Conservation (phyloP, 2,329 filamentous ascomycete species). For the Colletotrichum sp. region DNA sequence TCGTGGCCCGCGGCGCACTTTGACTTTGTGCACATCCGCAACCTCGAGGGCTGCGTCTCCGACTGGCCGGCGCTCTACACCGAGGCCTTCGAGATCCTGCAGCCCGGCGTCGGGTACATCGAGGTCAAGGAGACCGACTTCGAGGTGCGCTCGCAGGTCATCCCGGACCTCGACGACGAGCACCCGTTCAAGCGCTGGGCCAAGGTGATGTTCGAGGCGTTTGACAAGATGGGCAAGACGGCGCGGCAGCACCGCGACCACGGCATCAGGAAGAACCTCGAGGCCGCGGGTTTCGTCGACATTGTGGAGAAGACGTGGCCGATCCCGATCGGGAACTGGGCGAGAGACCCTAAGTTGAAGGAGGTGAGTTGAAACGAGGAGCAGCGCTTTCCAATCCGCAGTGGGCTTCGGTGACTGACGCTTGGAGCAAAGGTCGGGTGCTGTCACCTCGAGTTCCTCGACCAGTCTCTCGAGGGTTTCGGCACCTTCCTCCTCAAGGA, state of each 20-base stretch:
- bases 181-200: conserved; percentile 25
- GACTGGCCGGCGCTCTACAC: conserved; percentile 44
- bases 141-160: neutral
- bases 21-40: conserved; percentile 64
- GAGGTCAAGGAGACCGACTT: conserved; percentile 21
- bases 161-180: conserved; percentile 10
- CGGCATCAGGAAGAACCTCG: conserved; percentile 24
- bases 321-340: conserved; percentile 20
- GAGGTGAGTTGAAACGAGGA: neutral
- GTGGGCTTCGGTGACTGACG: too few species aligned
- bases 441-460: too few species aligned
- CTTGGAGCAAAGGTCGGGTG: too few species aligned
- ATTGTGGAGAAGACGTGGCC: conserved; percentile 19
- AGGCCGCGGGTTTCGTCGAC: conserved; percentile 28
- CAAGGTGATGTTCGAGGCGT: conserved; percentile 30
- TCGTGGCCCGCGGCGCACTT: conserved; percentile 54
- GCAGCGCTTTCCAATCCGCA: too few species aligned
- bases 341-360: conserved; percentile 3
- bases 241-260: conserved; percentile 28
- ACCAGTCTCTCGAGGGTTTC: conserved; percentile 28
- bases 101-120: conserved; percentile 43
- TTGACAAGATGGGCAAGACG: conserved; percentile 28
- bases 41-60: conserved; percentile 57
- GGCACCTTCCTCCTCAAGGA: conserved; percentile 29
- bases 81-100: conserved; percentile 50